Base-by-base conservation (phyloP, 768 basidiomycete genomes). In the Clavaria fumosa region DNA sequence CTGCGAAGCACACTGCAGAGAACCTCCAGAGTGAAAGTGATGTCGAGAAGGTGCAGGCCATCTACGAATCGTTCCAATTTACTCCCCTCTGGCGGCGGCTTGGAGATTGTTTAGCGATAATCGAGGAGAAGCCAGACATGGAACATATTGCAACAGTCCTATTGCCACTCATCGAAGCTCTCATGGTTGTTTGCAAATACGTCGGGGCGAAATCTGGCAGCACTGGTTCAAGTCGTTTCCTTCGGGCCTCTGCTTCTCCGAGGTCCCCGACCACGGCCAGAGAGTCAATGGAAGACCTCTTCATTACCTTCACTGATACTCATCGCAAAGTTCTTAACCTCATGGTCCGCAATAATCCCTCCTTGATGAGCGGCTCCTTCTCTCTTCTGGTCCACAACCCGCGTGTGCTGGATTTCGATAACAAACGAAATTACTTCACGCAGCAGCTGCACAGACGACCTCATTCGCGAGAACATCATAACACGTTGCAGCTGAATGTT, bases 131-230 rank as follows among this genome's bases (percentile, higher is more conserved):
- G 41, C 63, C 78, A 0, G 77, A 83, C 44, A 74, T 77, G 30
- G 83, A 85, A 40, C 83, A 95, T 52, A 75, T 93, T 34, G 88
- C 88, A 3, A 91, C 84, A 2, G 86, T 96, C 10, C 65, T 99
- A 2, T 63, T 99, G 22, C 95, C 95, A 7, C 66, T 96, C 33
- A 95, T 99, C 42, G 95, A 99, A 56, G 74, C 91, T 2, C 62
- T 99, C 43, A 96, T 99, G 93, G 90, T 99, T 1, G 88, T 99
- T 26, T 95, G 88, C 71, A 95, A 95, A 57, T 86, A 91, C 53
- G 84, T 83, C 20, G 82, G 81, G 5, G 63, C 79, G 5, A 78
- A 78, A 47, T 58, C 67, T 2, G 49, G 63, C n/a, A 45, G 59
- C 0, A 60, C 61, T 11, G 56, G 51, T 20, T 45, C 67, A 23